These are phyloP conservation scores for Apiospora rasikravindrae DNA, from an alignment of 2,329 filamentous ascomycete genomes.

Conservation along the genomic window DNA sequence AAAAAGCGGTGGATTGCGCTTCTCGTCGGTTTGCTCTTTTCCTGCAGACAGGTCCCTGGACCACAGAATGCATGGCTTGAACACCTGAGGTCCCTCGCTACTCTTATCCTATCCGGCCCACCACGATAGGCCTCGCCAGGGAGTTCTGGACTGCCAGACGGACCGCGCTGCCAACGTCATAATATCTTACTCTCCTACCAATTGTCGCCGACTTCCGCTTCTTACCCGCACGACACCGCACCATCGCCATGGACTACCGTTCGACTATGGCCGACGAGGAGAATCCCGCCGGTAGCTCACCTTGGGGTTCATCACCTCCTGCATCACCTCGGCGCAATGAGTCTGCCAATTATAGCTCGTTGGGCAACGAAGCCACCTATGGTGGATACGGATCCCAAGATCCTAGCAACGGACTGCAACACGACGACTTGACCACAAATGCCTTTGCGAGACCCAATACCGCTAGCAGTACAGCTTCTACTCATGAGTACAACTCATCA, in stretches of 20 bases:
- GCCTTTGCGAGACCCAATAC: slow-evolving; percentile 53
- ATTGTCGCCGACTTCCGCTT: slow-evolving; percentile 20
- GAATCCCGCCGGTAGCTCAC: slow-evolving; percentile 56
- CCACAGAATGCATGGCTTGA: slow-evolving; percentile 1
- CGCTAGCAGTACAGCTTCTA: slow-evolving; percentile 51
- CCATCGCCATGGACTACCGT: slow-evolving; percentile 61
- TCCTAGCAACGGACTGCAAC: slow-evolving; percentile 49
- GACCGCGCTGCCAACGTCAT: slow-evolving; percentile 21
- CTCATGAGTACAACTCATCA: slow-evolving; percentile 45
- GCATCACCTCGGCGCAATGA: slow-evolving; percentile 55
- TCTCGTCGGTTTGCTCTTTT: not conserved
- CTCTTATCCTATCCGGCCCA: slow-evolving; percentile 6
- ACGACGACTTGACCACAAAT: slow-evolving; percentile 42
- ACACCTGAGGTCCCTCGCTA: not conserved
- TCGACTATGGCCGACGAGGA: slow-evolving; percentile 60
- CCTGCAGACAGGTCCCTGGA: not conserved
- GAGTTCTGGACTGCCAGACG: slow-evolving; percentile 6
- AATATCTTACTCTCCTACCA: slow-evolving; percentile 18
- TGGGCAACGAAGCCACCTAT: slow-evolving; percentile 47
- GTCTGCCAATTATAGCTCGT: slow-evolving; percentile 45
- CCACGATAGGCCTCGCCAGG: not conserved
- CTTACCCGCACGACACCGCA: slow-evolving; percentile 1
- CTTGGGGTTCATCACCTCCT: slow-evolving; percentile 61
- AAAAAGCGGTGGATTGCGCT: not conserved
- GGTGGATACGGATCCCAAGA: slow-evolving; percentile 49